Conservation (phyloP, 805 yeast genomes). For the Vanderwaltozyma yarrowii region DNA sequence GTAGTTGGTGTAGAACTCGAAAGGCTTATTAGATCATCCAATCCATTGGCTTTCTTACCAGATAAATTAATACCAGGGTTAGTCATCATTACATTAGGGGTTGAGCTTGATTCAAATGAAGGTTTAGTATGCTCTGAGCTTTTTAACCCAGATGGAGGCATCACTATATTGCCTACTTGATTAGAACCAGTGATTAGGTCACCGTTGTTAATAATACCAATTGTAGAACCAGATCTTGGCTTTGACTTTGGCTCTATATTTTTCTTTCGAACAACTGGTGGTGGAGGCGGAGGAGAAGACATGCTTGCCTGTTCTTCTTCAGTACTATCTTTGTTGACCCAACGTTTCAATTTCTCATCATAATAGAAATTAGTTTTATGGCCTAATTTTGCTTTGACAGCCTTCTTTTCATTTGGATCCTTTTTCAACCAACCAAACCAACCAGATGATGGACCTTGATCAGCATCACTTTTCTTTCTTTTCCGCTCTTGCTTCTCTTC, state of each 20-base stretch:
- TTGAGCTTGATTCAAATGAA: no score
- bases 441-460: constrained; percentile 14
- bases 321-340: constrained; percentile 67
- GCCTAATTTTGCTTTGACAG: constrained; percentile 79
- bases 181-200: no score
- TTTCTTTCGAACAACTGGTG: constrained; percentile 33
- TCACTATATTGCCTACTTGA: no score
- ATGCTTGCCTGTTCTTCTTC: constrained; percentile 53
- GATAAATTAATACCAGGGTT: constrained; percentile 1
- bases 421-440: constrained; percentile 58
- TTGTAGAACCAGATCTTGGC: neutral
- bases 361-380: constrained; percentile 48
- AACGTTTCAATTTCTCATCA: constrained; percentile 75
- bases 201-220: neutral
- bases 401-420: constrained; percentile 60
- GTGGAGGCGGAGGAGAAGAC: constrained; percentile 69
- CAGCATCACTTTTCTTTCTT: neutral
- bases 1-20: constrained; percentile 18
- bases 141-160: no score
- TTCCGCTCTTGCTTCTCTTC: neutral
- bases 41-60: constrained; percentile 30
- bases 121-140: no score
- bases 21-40: constrained; percentile 38
- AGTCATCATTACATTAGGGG: neutral
- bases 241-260: constrained; percentile 5